A percentile compares a stretch with the other conserved stretches of the same genome.
phyloP scores from a whole-genome alignment of 139 green algal species.

The Tetraselmis striata region DNA sequence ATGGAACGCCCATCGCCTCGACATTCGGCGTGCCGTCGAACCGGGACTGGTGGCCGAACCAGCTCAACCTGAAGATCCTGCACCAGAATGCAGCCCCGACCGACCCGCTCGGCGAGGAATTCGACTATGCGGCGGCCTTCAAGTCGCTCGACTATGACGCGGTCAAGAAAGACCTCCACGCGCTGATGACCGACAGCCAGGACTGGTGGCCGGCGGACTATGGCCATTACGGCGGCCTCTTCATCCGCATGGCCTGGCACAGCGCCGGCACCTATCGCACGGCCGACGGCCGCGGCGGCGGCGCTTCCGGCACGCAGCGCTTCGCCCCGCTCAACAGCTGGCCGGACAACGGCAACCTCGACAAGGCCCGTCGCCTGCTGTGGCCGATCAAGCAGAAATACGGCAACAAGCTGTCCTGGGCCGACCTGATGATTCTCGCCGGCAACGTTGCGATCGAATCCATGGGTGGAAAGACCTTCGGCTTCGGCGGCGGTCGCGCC shows the following conservation, averaged over 20 bases:
- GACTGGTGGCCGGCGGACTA: slow-evolving; percentile 36
- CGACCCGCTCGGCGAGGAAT: background rate
- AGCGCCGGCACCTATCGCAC: slow-evolving; percentile 18
- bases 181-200: slow-evolving; percentile 11
- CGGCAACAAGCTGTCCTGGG: slow-evolving; percentile 19
- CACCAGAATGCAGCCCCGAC: background rate
- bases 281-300: slow-evolving; percentile 13
- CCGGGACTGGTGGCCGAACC: background rate
- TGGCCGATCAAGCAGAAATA: slow-evolving; percentile 17
- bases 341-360: slow-evolving; percentile 20
- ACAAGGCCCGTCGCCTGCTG: slow-evolving; percentile 21
- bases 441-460: slow-evolving; percentile 28
- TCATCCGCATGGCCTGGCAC: slow-evolving; percentile 38
- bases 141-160: background rate
- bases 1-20: no score
- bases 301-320: slow-evolving; percentile 3
- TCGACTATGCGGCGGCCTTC: background rate
- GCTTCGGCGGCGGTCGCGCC: slow-evolving; percentile 24
- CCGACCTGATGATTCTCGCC: slow-evolving; percentile 32
- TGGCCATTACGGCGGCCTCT: slow-evolving; percentile 26
- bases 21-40: no score
- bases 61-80: background rate
- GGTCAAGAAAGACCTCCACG: slow-evolving; percentile 19
- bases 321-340: slow-evolving; percentile 11
- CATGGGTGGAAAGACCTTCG: slow-evolving; percentile 26